phyloP scores from a whole-genome alignment of 2,329 filamentous ascomycete species.

The Clarireedia homoeocarpa region DNA sequence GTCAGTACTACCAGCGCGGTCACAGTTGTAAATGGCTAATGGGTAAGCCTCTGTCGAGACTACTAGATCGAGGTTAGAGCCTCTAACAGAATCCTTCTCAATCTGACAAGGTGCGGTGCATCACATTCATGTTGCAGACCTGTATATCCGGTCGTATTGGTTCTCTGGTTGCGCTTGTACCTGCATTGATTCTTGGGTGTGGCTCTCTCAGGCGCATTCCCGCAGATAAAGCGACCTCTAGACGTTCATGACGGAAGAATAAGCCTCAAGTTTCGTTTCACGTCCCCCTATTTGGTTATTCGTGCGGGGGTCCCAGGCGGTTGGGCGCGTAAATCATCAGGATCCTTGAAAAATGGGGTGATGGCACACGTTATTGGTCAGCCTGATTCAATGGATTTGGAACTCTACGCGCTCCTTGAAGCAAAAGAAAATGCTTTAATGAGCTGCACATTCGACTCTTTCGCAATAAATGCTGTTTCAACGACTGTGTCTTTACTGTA shows the following conservation, averaged over 20 bases:
- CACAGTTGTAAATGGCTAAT: not conserved
- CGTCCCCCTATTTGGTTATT: not conserved
- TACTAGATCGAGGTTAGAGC: not conserved
- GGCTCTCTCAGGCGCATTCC: not conserved
- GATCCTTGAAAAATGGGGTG: not conserved
- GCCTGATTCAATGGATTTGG: too few species aligned
- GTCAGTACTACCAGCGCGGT: too few species aligned
- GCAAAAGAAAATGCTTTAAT: too few species aligned
- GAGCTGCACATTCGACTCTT: too few species aligned
- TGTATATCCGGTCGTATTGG: not conserved
- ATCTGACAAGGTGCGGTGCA: not conserved
- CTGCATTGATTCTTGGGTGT: too few species aligned
- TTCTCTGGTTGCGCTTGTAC: not conserved
- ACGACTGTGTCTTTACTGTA: too few species aligned
- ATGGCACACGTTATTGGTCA: not conserved
- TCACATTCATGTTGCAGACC: too few species aligned
- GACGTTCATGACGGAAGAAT: not conserved
- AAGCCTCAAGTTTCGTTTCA: not conserved
- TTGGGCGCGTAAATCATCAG: not conserved
- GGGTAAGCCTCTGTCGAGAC: not conserved
- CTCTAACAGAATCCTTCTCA: not conserved
- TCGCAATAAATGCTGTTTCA: too few species aligned
- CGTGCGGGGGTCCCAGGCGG: not conserved
- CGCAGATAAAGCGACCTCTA: not conserved
- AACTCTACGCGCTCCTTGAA: too few species aligned